Evolutionary conservation across 2,329 filamentous ascomycete genomes (phyloP).

Genomic region (Tolypocladium amazonense): DNA sequence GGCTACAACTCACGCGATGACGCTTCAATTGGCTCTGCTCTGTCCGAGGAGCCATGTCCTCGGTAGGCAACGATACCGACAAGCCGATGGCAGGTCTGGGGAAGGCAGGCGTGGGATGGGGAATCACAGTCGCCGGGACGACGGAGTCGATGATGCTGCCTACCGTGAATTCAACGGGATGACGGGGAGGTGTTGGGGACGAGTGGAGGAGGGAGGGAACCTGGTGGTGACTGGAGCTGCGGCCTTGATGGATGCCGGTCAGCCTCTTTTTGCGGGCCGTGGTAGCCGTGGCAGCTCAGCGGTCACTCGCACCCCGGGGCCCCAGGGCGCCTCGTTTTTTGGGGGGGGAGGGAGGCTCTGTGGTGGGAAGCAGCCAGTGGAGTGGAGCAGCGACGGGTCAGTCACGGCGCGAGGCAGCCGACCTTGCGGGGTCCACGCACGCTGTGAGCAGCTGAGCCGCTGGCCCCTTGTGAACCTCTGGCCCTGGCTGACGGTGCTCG

Average conservation of each 20-base stretch:
- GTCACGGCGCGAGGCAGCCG: neutral
- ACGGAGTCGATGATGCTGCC: conserved; percentile 11
- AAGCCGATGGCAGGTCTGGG: neutral
- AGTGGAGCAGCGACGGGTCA: neutral
- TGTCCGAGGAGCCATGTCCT: conserved; percentile 44
- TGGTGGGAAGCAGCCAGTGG: neutral
- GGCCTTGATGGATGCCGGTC: neutral
- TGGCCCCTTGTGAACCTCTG: neutral
- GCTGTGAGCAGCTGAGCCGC: neutral
- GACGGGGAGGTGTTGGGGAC: conserved; percentile 8
- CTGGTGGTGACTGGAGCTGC: neutral
- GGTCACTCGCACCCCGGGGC: neutral
- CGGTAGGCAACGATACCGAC: conserved; percentile 1
- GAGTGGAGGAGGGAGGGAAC: conserved; percentile 13
- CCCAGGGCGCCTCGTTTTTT: neutral
- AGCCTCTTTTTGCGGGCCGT: conserved; percentile 1
- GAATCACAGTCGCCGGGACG: conserved; percentile 1
- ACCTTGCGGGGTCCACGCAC: neutral
- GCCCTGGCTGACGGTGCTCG: no score
- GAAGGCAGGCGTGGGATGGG: neutral
- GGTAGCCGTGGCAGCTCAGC: neutral
- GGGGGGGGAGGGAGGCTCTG: neutral
- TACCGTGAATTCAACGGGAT: conserved; percentile 14
- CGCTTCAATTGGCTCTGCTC: conserved; percentile 85
- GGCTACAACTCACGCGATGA: conserved; percentile 49